Evolutionary conservation across 2,329 filamentous ascomycete species (phyloP).

Genomic region (Xylaria sp.): DNA sequence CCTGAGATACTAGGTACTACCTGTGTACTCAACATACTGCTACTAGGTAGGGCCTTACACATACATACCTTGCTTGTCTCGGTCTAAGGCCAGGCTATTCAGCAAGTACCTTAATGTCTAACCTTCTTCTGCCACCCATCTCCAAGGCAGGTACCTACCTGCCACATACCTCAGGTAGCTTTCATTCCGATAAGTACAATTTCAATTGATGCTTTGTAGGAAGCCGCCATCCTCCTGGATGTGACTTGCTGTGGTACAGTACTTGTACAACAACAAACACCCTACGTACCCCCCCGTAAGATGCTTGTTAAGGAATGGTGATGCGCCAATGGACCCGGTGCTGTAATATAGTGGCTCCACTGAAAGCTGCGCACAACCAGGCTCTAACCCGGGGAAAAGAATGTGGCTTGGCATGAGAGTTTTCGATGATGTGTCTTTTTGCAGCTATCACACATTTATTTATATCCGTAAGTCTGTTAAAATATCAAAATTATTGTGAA

Average conservation of each 20-base stretch:
- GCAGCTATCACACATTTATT: constrained; percentile 1
- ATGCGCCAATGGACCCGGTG: constrained; percentile 21
- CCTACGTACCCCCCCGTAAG: constrained; percentile 5
- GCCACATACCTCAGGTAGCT: neutral
- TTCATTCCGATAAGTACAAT: neutral
- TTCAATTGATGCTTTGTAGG: neutral
- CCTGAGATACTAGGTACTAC: no score
- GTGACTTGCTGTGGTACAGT: neutral
- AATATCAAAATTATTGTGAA: neutral
- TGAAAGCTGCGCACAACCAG: constrained; percentile 18
- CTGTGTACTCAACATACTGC: no score
- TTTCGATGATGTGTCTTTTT: constrained; percentile 37
- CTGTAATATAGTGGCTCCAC: constrained; percentile 24
- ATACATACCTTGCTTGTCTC: constrained; percentile 9
- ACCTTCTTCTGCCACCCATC: constrained; percentile 1
- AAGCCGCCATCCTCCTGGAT: neutral
- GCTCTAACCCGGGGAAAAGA: constrained; percentile 30
- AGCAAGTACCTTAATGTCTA: constrained; percentile 15
- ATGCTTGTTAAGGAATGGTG: constrained; percentile 23
- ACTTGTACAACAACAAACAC: constrained; percentile 16
- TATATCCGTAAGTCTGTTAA: neutral
- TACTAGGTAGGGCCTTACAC: neutral
- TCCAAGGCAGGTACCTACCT: neutral
- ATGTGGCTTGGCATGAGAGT: constrained; percentile 36
- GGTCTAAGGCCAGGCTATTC: neutral